Percentiles rank a stretch among this genome's conserved stretches.
These are phyloP conservation scores for Pueraria montana DNA, from an alignment of 306 rosid genomes.

Conservation along the genomic window DNA sequence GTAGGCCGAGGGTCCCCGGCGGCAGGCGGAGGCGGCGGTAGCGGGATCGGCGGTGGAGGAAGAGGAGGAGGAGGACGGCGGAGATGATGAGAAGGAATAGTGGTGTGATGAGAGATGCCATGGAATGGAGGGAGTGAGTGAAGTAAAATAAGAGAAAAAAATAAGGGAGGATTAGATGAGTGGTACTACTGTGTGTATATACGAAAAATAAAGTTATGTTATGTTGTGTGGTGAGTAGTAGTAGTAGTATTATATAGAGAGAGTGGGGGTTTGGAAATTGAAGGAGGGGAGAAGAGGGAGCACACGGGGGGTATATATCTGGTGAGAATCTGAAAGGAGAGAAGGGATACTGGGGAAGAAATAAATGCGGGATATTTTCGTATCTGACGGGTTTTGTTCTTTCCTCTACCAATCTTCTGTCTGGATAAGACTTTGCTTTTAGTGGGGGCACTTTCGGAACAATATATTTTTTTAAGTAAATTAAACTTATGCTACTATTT, in stretches of 20 bases:
- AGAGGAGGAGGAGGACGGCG: conserved; percentile 31
- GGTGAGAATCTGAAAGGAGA: conserved; percentile 52
- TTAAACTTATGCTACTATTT: too few species aligned
- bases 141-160: background rate
- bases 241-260: conserved; percentile 8
- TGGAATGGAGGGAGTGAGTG: background rate
- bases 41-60: conserved; percentile 56
- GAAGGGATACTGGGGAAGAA: background rate
- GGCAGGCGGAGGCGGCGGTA: conserved; percentile 66
- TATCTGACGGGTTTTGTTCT: background rate
- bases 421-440: background rate
- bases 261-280: background rate
- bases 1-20: conserved; percentile 84
- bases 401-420: background rate
- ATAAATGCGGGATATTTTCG: conserved; percentile 18
- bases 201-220: background rate
- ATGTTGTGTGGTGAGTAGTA: background rate
- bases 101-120: conserved; percentile 54
- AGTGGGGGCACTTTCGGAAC: background rate
- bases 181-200: background rate
- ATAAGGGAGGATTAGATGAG: background rate
- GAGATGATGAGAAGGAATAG: conserved; percentile 31
- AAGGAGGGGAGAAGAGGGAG: conserved; percentile 43
- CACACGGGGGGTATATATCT: conserved; percentile 60
- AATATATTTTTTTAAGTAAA: too few species aligned